These are phyloP conservation scores for Tephrocybe sp. DNA, from an alignment of 768 basidiomycete species.

Conservation along the genomic window DNA sequence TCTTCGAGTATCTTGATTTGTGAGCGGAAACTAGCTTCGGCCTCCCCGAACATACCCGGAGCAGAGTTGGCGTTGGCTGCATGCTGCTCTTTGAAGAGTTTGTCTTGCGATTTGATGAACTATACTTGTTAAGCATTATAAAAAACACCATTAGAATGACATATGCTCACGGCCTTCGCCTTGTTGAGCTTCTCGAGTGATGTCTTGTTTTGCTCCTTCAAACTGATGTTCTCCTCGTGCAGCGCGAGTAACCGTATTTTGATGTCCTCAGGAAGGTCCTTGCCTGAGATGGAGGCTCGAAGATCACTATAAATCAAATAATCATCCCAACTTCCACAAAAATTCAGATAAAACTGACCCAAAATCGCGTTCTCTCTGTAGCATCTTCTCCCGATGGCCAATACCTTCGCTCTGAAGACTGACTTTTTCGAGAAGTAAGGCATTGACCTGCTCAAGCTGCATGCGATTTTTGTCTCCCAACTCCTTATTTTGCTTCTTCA, in stretches of 20 bases:
- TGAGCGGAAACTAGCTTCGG: slow-evolving; percentile 60
- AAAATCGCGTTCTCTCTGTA: slow-evolving; percentile 83
- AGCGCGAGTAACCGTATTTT: slow-evolving; percentile 69
- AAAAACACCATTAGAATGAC: neutral
- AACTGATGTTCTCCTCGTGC: slow-evolving; percentile 71
- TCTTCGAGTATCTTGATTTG: slow-evolving; percentile 67
- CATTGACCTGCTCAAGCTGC: slow-evolving; percentile 88
- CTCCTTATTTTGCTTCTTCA: slow-evolving; percentile 68
- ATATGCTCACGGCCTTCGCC: slow-evolving; percentile 66
- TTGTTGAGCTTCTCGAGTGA: slow-evolving; percentile 75
- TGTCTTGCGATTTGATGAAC: slow-evolving; percentile 94
- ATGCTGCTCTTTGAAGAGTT: slow-evolving; percentile 80
- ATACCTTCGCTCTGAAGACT: slow-evolving; percentile 89
- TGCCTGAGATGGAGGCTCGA: slow-evolving; percentile 71
- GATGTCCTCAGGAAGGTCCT: slow-evolving; percentile 79
- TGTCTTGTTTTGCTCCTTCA: slow-evolving; percentile 72
- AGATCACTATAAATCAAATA: slow-evolving; percentile 53
- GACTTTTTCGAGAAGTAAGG: slow-evolving; percentile 87
- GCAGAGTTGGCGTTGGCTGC: slow-evolving; percentile 48
- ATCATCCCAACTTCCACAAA: neutral
- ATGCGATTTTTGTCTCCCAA: slow-evolving; percentile 80
- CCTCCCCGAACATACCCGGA: slow-evolving; percentile 67
- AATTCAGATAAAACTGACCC: slow-evolving; percentile 45
- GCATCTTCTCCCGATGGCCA: slow-evolving; percentile 79
- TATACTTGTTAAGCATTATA: slow-evolving; percentile 25